A percentile compares a stretch with the other conserved stretches of the same genome.
phyloP scores from a whole-genome alignment of 2,329 filamentous ascomycete genomes.

The Talaromyces piceae region DNA sequence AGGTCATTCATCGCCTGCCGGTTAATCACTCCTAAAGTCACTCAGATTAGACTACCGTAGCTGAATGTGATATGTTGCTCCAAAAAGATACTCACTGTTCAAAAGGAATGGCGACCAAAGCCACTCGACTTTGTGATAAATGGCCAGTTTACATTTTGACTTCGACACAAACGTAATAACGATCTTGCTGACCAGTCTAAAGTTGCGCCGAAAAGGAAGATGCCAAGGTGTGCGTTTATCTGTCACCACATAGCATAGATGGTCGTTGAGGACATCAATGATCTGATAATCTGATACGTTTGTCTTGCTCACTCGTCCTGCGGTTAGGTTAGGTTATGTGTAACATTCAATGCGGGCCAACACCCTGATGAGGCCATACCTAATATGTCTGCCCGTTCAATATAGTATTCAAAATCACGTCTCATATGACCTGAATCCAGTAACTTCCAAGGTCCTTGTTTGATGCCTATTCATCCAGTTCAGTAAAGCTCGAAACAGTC shows the following conservation, averaged over 20 bases:
- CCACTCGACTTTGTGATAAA: slow-evolving; percentile 88
- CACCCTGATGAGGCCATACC: slow-evolving; percentile 37
- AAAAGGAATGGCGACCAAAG: slow-evolving; percentile 52
- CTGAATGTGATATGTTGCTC: too few relatives aligned
- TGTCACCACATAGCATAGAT: slow-evolving; percentile 62
- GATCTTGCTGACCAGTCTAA: slow-evolving; percentile 79
- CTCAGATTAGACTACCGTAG: too few relatives aligned
- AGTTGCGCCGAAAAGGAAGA: slow-evolving; percentile 69
- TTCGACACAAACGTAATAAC: slow-evolving; percentile 92
- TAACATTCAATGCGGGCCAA: background rate
- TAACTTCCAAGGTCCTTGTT: slow-evolving; percentile 76
- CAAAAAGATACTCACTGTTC: slow-evolving; percentile 38
- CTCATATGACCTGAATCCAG: slow-evolving; percentile 63
- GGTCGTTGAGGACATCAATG: slow-evolving; percentile 75
- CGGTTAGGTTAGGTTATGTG: slow-evolving; percentile 8
- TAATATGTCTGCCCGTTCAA: slow-evolving; percentile 59
- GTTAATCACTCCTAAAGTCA: slow-evolving; percentile 46
- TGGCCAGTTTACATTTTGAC: slow-evolving; percentile 81
- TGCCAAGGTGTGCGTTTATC: slow-evolving; percentile 68
- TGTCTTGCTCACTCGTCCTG: slow-evolving; percentile 45
- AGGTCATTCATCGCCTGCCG: slow-evolving; percentile 64
- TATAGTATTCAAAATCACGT: slow-evolving; percentile 74
- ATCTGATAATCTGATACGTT: slow-evolving; percentile 74
- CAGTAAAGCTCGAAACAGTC: slow-evolving; percentile 8
- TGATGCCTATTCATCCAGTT: slow-evolving; percentile 49